Conservation (phyloP, 2,329 filamentous ascomycete species). For the Nothomitra cinnamomea region DNA sequence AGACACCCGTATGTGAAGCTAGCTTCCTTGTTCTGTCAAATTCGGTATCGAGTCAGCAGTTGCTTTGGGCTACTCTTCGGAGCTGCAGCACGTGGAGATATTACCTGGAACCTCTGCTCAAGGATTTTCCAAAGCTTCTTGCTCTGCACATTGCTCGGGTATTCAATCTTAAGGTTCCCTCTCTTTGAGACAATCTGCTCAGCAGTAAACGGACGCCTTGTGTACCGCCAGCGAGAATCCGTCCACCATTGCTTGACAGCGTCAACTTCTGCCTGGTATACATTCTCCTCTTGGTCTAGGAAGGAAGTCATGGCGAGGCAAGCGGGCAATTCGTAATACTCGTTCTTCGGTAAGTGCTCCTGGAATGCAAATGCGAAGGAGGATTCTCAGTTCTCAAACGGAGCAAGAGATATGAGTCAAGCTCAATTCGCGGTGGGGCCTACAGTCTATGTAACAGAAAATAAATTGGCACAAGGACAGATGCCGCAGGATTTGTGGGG, state of each 20-base stretch:
- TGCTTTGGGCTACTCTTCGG: not conserved
- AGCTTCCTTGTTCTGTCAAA: slow-evolving; percentile 53
- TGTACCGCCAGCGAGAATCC: slow-evolving; percentile 81
- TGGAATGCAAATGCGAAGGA: not conserved
- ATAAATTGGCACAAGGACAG: too few relatives aligned
- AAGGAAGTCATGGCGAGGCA: slow-evolving; percentile 21
- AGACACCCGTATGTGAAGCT: slow-evolving; percentile 95
- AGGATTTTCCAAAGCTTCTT: slow-evolving; percentile 94
- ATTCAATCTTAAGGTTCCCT: slow-evolving; percentile 77
- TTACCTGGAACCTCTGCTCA: slow-evolving; percentile 69
- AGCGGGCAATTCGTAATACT: slow-evolving; percentile 10
- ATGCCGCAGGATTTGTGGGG: not conserved
- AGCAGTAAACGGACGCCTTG: slow-evolving; percentile 81
- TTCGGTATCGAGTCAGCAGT: slow-evolving; percentile 6
- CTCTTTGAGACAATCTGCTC: slow-evolving; percentile 96
- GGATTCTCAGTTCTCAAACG: not conserved
- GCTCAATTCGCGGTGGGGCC: too few relatives aligned
- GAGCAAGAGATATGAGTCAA: too few relatives aligned
- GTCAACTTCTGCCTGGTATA: slow-evolving; percentile 68
- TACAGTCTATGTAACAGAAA: too few relatives aligned
- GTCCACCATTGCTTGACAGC: slow-evolving; percentile 90
- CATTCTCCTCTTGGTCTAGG: slow-evolving; percentile 50
- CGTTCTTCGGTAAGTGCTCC: not conserved
- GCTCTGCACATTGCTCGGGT: slow-evolving; percentile 71
- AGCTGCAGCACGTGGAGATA: slow-evolving; percentile 11